phyloP scores from a whole-genome alignment of 1,284 basidiomycete species.

The Spongiforma sp. region DNA sequence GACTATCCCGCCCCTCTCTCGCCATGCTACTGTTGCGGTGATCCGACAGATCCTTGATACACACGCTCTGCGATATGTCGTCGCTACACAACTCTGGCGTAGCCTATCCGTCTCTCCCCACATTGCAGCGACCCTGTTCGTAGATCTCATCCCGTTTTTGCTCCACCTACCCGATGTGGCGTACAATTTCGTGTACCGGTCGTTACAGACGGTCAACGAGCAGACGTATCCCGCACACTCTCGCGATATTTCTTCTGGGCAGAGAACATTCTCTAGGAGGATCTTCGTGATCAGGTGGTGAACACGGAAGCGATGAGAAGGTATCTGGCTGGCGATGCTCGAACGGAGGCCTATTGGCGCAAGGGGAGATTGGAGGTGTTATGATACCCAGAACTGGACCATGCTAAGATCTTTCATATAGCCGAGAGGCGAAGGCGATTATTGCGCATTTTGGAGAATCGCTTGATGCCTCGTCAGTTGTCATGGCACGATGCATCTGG shows the following conservation, averaged over 20 bases:
- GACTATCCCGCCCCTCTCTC: conserved; percentile 41
- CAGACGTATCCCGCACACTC: conserved; percentile 63
- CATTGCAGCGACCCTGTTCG: conserved; percentile 51
- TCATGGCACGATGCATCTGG: too few species aligned
- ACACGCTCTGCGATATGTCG: conserved; percentile 44
- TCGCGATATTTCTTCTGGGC: conserved; percentile 66
- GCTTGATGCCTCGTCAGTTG: too few species aligned
- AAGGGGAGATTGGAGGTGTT: too few species aligned
- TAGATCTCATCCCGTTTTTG: conserved; percentile 69
- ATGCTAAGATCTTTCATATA: conserved; percentile 60
- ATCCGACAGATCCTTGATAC: conserved; percentile 47
- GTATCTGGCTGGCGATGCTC: conserved; percentile 55
- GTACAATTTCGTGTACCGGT: conserved; percentile 68
- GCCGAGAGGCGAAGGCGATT: conserved; percentile 41
- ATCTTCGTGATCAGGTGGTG: too few species aligned
- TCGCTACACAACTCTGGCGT: conserved; percentile 56
- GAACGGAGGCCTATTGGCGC: conserved; percentile 42
- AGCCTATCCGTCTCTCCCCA: conserved; percentile 33
- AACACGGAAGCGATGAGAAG: conserved; percentile 52
- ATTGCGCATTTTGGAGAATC: conserved; percentile 45
- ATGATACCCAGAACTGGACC: conserved; percentile 55
- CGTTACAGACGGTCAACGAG: conserved; percentile 57
- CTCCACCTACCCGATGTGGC: conserved; percentile 65
- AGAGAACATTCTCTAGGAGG: too few species aligned
- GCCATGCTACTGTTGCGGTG: conserved; percentile 22